Base-by-base conservation (phyloP, 2,329 filamentous ascomycete genomes). In the Nothophaeocryptopus gaeumannii region DNA sequence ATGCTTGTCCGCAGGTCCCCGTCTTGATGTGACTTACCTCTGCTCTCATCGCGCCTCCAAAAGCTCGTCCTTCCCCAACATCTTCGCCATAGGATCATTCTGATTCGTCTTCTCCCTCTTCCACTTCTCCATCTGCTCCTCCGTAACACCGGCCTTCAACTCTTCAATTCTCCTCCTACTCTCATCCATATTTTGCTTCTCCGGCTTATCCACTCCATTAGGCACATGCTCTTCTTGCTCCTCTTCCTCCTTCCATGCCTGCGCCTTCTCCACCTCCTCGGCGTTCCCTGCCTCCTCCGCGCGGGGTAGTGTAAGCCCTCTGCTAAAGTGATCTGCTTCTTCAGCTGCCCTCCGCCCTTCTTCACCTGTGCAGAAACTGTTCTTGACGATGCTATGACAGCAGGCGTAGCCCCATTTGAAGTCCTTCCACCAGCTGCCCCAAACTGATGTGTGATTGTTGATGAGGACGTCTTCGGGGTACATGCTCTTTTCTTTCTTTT, bases 401-500 rank as follows among this genome's bases (percentile, higher is more conserved):
- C 93, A 99, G 15, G 88, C 81, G 70, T 96, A 99, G 1, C 93
- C 93, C 93, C 93, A 99, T 70, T 86, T 81, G 73, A 96, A 97
- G 65, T 89, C 84, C 45, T 84, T 82, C 93, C 93, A 99, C 93
- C 93, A 99, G 64, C 90, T 96, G 41, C 93, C 93, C 88, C 90
- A 99, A 2, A 96, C 85, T 0, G 86, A 85, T 2, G 83, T 89
- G 72, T 99, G 93, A 65, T 99, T 99, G 74, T 95, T 92, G 67
- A 86, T 80, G 46, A 87, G 74, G 0, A 96, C 78, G 63, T 99
- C 89, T 66, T 99, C 93, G 4, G 84, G 72, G 65, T 99, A 99
- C 67, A 96, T 97, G 35, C 89, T 95, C 68, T 88, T 92, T 43
- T 85, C 86, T 45, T 80, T 79, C 47, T 81, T 81, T 67, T 85